A percentile compares a stretch with the other conserved stretches of the same genome.
Evolutionary conservation across 164 flowering plant species (phyloP).

Genomic region (Aristolochia contorta): DNA sequence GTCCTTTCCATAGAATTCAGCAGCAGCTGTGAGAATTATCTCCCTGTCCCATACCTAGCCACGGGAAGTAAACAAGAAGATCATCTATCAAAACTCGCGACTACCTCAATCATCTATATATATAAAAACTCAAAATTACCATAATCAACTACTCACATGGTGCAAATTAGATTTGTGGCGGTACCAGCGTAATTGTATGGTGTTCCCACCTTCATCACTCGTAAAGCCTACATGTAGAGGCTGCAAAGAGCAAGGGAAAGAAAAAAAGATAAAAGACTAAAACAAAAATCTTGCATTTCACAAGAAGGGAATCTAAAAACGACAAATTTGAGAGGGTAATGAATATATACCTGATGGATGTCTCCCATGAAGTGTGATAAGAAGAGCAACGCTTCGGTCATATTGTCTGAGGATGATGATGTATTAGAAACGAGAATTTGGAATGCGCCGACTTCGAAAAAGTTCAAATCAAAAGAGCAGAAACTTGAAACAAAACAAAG

Average conservation of each 20-base stretch:
- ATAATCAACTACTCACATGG: conserved; percentile 51
- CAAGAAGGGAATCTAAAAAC: background rate
- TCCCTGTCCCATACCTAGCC: conserved; percentile 97
- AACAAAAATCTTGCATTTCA: background rate
- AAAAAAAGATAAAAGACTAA: background rate
- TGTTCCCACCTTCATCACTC: conserved; percentile 81
- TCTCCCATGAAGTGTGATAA: conserved; percentile 96
- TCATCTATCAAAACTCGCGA: background rate
- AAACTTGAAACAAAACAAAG: background rate
- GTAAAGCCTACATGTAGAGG: conserved; percentile 93
- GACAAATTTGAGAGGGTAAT: background rate
- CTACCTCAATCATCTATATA: too few species aligned
- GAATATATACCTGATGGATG: conserved; percentile 64
- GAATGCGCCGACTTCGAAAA: background rate
- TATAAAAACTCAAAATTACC: background rate
- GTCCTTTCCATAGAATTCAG: conserved; percentile 61
- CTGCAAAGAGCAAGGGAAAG: conserved; percentile 22
- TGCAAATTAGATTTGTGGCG: conserved; percentile 89
- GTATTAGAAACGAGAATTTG: background rate
- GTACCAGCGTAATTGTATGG: conserved; percentile 70
- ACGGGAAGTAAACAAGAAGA: background rate
- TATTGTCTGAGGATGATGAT: conserved; percentile 42
- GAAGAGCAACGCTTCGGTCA: conserved; percentile 81
- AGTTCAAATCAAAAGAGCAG: background rate
- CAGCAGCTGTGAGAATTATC: conserved; percentile 60